Evolutionary conservation across 805 yeast genomes (phyloP).

Genomic region (Schwanniomyces vanrijiae): DNA sequence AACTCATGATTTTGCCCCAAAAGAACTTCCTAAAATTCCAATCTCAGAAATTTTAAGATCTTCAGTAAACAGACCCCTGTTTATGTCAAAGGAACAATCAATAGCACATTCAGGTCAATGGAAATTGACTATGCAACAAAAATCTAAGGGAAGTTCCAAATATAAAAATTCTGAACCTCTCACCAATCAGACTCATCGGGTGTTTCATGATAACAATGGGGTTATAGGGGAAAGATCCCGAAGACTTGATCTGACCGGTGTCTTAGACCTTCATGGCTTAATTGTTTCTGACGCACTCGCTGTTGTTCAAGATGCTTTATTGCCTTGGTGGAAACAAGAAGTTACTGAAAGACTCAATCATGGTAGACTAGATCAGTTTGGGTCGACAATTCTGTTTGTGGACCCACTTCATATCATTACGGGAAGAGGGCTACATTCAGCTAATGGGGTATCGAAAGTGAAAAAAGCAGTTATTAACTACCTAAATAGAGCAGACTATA

Average conservation of each 20-base stretch:
- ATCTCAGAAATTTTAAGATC: not conserved
- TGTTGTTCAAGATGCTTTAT: constrained; percentile 34
- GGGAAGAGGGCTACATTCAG: constrained; percentile 72
- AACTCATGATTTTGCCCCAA: constrained; percentile 19
- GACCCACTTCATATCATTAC: constrained; percentile 53
- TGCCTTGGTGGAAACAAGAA: constrained; percentile 68
- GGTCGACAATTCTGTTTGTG: constrained; percentile 39
- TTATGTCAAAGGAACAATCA: not conserved
- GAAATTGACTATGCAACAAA: not conserved
- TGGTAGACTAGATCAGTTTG: constrained; percentile 35
- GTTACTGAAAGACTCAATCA: constrained; percentile 35
- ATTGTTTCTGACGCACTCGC: constrained; percentile 47
- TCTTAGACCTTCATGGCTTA: constrained; percentile 60
- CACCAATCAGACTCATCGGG: not conserved
- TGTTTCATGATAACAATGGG: not conserved
- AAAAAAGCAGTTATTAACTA: constrained; percentile 40
- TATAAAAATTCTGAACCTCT: not conserved
- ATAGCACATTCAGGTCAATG: not conserved
- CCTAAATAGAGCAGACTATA: constrained; percentile 37
- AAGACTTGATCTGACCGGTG: constrained; percentile 6
- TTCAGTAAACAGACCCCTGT: not conserved
- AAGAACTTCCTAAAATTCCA: not conserved
- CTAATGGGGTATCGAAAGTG: constrained; percentile 53
- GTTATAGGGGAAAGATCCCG: constrained; percentile 1
- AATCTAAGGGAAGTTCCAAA: not conserved